phyloP scores from a whole-genome alignment of 441 rosid genomes.

The Erodium trifolium region DNA sequence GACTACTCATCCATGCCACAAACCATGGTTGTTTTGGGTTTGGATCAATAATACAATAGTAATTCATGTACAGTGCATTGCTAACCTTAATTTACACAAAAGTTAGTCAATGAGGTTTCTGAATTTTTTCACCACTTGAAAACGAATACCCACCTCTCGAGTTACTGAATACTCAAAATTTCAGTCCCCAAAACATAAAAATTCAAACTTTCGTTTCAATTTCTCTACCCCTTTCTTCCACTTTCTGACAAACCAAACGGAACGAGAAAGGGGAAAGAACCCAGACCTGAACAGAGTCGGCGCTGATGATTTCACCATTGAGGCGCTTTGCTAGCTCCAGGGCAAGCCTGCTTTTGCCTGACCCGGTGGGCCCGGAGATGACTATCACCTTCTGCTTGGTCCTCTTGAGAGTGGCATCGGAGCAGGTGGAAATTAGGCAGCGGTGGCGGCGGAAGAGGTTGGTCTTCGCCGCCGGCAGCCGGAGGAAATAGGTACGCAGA shows the following conservation, averaged over 20 bases:
- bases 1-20: too few species aligned
- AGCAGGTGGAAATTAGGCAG: background rate
- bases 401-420: background rate
- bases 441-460: conserved; percentile 3
- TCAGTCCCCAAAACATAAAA: background rate
- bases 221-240: background rate
- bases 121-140: background rate
- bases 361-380: conserved; percentile 85
- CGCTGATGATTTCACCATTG: conserved; percentile 86
- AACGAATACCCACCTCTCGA: background rate
- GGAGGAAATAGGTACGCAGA: background rate
- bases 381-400: conserved; percentile 55
- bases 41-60: background rate
- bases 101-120: background rate
- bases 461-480: conserved; percentile 6
- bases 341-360: conserved; percentile 81
- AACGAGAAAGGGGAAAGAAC: background rate
- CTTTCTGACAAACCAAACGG: conserved; percentile 11
- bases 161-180: background rate
- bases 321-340: conserved; percentile 82
- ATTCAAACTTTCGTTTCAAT: background rate
- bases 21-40: too few species aligned
- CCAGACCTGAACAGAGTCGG: conserved; percentile 86
- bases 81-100: background rate
- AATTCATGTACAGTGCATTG: background rate